Evolutionary conservation across 768 basidiomycete genomes (phyloP).

Genomic region (Sarcomyxa edulis): DNA sequence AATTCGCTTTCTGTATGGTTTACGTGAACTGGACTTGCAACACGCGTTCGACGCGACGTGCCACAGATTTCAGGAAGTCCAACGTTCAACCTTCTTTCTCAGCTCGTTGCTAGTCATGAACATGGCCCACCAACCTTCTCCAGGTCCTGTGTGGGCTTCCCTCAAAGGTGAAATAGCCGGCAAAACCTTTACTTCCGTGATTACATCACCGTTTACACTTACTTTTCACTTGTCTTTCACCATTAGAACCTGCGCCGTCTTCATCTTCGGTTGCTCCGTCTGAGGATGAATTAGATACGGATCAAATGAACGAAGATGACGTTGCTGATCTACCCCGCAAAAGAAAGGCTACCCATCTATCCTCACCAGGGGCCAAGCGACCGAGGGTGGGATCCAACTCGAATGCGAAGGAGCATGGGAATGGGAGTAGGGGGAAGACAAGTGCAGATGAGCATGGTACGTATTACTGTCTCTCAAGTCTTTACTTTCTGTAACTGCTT

Average conservation of each 20-base stretch:
- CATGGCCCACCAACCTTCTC: conserved; percentile 2
- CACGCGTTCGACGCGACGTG: too few species aligned
- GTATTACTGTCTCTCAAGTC: too few species aligned
- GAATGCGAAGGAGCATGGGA: not conserved
- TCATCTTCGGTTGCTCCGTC: not conserved
- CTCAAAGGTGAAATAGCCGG: conserved; percentile 1
- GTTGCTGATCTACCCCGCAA: not conserved
- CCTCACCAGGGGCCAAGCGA: not conserved
- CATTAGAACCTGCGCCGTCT: not conserved
- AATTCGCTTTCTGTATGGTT: too few species aligned
- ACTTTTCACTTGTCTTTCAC: not conserved
- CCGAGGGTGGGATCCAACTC: not conserved
- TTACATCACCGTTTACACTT: not conserved
- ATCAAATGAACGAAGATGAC: not conserved
- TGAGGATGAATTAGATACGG: not conserved
- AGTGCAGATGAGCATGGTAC: too few species aligned
- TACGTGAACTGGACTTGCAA: too few species aligned
- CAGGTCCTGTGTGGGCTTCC: conserved; percentile 8
- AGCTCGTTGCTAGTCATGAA: not conserved
- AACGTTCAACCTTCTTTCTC: too few species aligned
- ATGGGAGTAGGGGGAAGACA: too few species aligned
- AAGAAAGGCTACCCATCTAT: not conserved
- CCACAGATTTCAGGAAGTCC: too few species aligned
- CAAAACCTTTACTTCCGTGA: not conserved
- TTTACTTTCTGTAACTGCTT: too few species aligned